These are phyloP conservation scores for Colletotrichum tropicale DNA, from an alignment of 2,329 filamentous ascomycete species.

Conservation along the genomic window DNA sequence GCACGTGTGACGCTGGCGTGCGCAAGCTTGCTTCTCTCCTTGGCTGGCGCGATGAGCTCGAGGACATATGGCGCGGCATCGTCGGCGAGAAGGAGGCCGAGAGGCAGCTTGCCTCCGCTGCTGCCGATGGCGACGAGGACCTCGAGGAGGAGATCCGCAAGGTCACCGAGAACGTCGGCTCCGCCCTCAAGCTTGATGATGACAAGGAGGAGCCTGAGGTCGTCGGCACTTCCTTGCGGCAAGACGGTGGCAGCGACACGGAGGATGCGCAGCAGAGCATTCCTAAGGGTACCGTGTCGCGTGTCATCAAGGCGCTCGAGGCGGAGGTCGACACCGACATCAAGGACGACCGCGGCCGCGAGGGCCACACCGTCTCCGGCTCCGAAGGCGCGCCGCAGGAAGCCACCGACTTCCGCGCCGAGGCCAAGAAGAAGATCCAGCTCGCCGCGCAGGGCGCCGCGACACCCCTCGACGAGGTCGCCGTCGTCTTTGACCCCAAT, in stretches of 20 bases:
- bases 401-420: conserved; percentile 4
- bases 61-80: conserved; percentile 72
- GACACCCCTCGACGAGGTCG: conserved; percentile 16
- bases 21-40: conserved; percentile 77
- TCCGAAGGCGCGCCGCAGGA: conserved; percentile 9
- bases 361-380: neutral
- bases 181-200: conserved; percentile 34
- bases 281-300: neutral
- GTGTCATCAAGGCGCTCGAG: neutral
- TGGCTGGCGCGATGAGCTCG: conserved; percentile 86
- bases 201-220: conserved; percentile 18
- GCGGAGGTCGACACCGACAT: conserved; percentile 10
- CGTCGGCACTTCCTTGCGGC: neutral
- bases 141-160: conserved; percentile 50
- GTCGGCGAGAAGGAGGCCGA: conserved; percentile 66
- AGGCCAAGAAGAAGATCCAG: conserved; percentile 17
- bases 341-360: conserved; percentile 15
- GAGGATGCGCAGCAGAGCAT: neutral
- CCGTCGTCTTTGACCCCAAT: neutral
- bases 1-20: conserved; percentile 84
- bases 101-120: conserved; percentile 44
- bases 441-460: conserved; percentile 2
- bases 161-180: conserved; percentile 39
- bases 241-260: neutral
- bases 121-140: conserved; percentile 33